Percentiles rank a stretch among this genome's conserved stretches.
These are phyloP conservation scores for Schoenoplectus triqueter DNA, from an alignment of 202 grass and related monocot species.

Conservation along the genomic window DNA sequence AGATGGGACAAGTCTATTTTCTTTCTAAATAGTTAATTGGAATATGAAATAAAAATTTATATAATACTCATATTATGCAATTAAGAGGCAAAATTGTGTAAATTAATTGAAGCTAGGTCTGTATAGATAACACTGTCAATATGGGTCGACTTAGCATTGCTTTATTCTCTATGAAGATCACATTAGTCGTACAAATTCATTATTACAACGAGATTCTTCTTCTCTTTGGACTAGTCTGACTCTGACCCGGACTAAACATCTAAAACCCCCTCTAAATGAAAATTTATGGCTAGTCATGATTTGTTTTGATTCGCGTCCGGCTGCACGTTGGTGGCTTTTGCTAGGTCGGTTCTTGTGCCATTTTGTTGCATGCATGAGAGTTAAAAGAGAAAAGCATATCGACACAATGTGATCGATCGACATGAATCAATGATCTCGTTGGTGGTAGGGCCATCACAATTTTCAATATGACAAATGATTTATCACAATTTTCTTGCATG, in stretches of 20 bases:
- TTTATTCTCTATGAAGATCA: conserved; percentile 30
- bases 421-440: conserved; percentile 33
- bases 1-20: no score
- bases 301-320: conserved; percentile 9
- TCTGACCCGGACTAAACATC: not conserved
- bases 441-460: not conserved
- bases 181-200: conserved; percentile 12
- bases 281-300: not conserved
- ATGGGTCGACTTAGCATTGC: conserved; percentile 12
- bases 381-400: not conserved
- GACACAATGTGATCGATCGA: conserved; percentile 22
- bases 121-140: not conserved
- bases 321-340: conserved; percentile 24
- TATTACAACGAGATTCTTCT: conserved; percentile 28
- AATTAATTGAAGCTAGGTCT: not conserved
- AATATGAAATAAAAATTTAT: no score
- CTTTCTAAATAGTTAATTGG: no score
- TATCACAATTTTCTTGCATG: not conserved
- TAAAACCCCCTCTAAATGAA: not conserved
- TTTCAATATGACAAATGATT: conserved; percentile 1
- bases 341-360: not conserved
- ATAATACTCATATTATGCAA: not conserved
- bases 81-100: not conserved
- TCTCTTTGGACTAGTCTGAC: conserved; percentile 22
- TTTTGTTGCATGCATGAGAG: conserved; percentile 17